Evolutionary conservation across 441 rosid genomes (phyloP), one percentile per base, ranked within the genome.

Genomic region (Adansonia gregorii): DNA sequence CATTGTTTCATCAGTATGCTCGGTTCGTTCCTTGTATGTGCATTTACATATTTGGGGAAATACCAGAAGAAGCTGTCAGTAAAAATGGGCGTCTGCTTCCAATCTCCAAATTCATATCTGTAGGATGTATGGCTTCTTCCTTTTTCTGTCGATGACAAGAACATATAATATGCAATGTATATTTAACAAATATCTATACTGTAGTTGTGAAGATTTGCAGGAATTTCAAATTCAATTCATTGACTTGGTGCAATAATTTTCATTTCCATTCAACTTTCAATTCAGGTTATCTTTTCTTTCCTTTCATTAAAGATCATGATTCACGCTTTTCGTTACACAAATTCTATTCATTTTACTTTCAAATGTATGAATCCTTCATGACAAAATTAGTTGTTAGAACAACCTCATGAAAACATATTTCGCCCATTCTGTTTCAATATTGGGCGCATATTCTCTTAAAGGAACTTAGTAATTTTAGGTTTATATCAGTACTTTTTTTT

Each of bases 71-170:
- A 27, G 19, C 12, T 6, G 12, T 17, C 17, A 61, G 27, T 24
- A 61, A 63, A 24, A 24, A 24, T 24, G 27, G 27, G 27, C 27
- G 27, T 17, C 49, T 48, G 48, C 72, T 68, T 68, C 49, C 14
- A 20, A 65, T 24, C 27, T 24, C 27, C 27, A 65, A n/a, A 71
- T 24, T 15, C 24, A 24, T 71, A 15, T 71, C 74, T 52, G 74
- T 22, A 14, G 46, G 43, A 15, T 54, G 52, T 11, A 7, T n/a
- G 31, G 27, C 22, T 1, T 52, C 20, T 15, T 27, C 46, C 46
- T 61, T 52, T 22, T 8, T 70, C 41, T 70, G 22, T 2, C 5
- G 72, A 31, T 20, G 54, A 66, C 14, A 20, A 7, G n/a, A 15
- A 63, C 49, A 45, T 56, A 17, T 43, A 22, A 35, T 45, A 35